A percentile compares a stretch with the other conserved stretches of the same genome.
These are phyloP conservation scores for Parsonsia alboflavescens DNA, from an alignment of 257 asterid species.

Conservation along the genomic window DNA sequence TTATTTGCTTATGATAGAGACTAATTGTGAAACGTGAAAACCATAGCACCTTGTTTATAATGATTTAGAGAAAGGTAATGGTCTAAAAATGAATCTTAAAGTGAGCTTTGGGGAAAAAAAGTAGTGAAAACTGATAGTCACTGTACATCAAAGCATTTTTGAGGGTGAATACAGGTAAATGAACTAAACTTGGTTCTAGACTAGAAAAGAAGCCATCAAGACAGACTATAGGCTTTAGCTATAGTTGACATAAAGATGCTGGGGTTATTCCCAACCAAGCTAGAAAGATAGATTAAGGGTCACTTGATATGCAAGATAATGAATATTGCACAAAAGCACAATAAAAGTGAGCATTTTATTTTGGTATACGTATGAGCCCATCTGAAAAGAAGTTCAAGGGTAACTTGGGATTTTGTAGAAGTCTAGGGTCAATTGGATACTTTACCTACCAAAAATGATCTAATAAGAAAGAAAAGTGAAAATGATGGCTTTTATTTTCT, in stretches of 20 bases:
- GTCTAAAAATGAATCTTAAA: not conserved
- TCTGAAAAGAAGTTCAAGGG: too few relatives aligned
- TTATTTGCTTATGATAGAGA: not conserved
- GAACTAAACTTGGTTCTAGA: not conserved
- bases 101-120: not conserved
- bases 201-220: not conserved
- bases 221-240: not conserved
- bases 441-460: not conserved
- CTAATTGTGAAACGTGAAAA: not conserved
- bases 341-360: not conserved
- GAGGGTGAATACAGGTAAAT: not conserved
- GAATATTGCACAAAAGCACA: not conserved
- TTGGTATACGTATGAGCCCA: not conserved
- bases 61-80: not conserved
- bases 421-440: too few relatives aligned
- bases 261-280: not conserved
- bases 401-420: too few relatives aligned
- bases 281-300: not conserved
- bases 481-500: not conserved
- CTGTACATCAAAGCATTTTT: not conserved
- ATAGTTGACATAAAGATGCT: not conserved
- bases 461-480: not conserved
- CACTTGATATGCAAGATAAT: not conserved
- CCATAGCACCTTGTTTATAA: not conserved
- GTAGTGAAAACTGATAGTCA: slow-evolving; percentile 1